Conservation (phyloP, 306 rosid genomes). For the Styphnolobium japonicum region DNA sequence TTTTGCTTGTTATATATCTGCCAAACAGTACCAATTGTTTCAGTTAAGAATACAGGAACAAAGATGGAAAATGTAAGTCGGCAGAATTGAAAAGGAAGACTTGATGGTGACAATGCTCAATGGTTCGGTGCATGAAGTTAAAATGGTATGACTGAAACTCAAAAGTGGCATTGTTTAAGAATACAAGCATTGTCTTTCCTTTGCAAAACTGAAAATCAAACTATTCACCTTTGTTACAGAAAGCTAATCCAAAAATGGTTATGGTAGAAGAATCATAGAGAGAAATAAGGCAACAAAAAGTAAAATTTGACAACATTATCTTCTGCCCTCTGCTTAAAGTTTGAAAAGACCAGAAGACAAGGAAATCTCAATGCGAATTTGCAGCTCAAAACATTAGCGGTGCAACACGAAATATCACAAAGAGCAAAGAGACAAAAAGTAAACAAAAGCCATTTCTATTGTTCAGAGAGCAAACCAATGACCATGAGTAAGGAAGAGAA, state of each 20-base stretch:
- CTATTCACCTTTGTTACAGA: conserved; percentile 39
- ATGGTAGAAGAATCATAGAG: conserved; percentile 25
- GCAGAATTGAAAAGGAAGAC: conserved; percentile 26
- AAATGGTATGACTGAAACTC: conserved; percentile 28
- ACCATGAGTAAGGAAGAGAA: conserved; percentile 30
- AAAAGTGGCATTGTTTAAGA: conserved; percentile 38
- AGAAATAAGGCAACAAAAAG: conserved; percentile 12
- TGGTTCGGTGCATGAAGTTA: conserved; percentile 37
- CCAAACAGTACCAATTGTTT: conserved; percentile 39
- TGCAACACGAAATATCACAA: conserved; percentile 33
- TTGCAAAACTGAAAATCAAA: conserved; percentile 40
- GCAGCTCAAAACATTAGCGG: conserved; percentile 24
- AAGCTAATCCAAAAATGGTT: conserved; percentile 27
- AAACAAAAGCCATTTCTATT: conserved; percentile 22
- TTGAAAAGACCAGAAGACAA: conserved; percentile 19
- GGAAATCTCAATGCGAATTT: conserved; percentile 26
- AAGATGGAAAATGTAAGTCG: conserved; percentile 50
- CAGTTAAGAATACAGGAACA: conserved; percentile 31
- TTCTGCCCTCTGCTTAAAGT: conserved; percentile 25
- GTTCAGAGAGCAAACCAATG: conserved; percentile 47
- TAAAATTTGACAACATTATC: neutral
- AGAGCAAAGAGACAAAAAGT: conserved; percentile 40
- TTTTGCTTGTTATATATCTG: conserved; percentile 37
- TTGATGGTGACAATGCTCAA: conserved; percentile 39
- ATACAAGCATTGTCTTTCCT: conserved; percentile 51